These are phyloP conservation scores for Angophora floribunda DNA, from an alignment of 345 rosid species.

Conservation along the genomic window DNA sequence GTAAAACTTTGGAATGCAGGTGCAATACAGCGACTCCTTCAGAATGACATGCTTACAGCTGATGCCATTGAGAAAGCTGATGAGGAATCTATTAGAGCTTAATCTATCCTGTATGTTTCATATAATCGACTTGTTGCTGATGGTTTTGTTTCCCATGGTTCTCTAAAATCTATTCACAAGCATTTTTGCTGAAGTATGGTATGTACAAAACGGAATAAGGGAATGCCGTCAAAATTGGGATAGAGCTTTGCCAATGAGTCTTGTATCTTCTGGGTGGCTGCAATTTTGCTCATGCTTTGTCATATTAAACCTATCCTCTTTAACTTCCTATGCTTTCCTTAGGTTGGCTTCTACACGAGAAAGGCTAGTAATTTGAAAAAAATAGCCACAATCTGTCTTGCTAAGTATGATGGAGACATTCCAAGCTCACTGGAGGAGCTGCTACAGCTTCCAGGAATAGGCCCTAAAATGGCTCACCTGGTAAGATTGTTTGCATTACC, in stretches of 20 bases:
- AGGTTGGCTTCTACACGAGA: constrained; percentile 95
- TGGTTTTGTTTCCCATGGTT: background rate
- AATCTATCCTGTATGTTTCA: constrained; percentile 67
- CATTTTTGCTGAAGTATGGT: background rate
- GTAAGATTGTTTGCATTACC: constrained; percentile 2
- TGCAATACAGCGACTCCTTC: constrained; percentile 71
- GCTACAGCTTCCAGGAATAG: constrained; percentile 88
- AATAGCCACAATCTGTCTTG: constrained; percentile 76
- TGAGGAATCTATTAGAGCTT: constrained; percentile 67
- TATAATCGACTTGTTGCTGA: background rate
- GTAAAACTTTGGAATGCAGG: constrained; percentile 30
- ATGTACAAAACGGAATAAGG: background rate
- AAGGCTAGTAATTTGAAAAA: constrained; percentile 89
- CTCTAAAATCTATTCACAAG: background rate
- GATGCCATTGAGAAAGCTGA: constrained; percentile 75
- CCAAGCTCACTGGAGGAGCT: constrained; percentile 82
- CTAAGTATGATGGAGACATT: constrained; percentile 73
- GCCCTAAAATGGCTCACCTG: constrained; percentile 77
- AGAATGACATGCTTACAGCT: constrained; percentile 66
- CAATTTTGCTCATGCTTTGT: background rate
- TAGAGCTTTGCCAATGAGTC: background rate
- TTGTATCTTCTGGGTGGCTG: background rate
- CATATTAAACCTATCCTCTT: background rate
- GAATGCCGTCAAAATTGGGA: background rate
- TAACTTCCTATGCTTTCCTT: background rate